Conservation (phyloP, 2,329 filamentous ascomycete genomes). For the Exophiala sp. region DNA sequence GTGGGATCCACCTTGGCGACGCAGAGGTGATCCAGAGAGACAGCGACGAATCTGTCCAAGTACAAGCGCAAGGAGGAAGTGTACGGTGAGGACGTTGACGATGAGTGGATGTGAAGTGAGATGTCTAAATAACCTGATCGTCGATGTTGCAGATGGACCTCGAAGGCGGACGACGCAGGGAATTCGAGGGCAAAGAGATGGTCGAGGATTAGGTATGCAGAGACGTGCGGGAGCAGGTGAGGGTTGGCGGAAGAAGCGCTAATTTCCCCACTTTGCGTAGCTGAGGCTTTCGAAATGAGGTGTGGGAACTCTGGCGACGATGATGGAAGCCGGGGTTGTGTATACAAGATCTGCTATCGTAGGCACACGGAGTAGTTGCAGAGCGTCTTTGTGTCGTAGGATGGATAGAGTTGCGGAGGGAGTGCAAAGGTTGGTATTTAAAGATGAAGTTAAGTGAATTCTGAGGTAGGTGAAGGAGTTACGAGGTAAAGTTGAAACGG, state of each 20-base stretch:
- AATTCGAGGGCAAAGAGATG: slow-evolving; percentile 20
- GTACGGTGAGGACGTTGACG: slow-evolving; percentile 8
- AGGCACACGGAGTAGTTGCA: slow-evolving; percentile 10
- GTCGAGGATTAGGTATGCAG: slow-evolving; percentile 23
- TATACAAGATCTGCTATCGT: slow-evolving; percentile 1
- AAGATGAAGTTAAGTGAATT: slow-evolving; percentile 7
- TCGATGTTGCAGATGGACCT: slow-evolving; percentile 10
- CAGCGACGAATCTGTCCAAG: slow-evolving; percentile 9
- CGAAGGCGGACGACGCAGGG: slow-evolving; percentile 11
- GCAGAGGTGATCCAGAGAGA: slow-evolving; percentile 7
- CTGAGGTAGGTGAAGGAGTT: slow-evolving; percentile 2
- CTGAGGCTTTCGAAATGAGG: slow-evolving; percentile 28
- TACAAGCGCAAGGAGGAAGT: slow-evolving; percentile 17
- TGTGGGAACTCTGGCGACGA: slow-evolving; percentile 24
- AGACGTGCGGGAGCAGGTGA: slow-evolving; percentile 21
- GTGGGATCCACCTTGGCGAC: slow-evolving; percentile 29
- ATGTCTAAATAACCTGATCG: neutral
- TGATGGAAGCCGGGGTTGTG: slow-evolving; percentile 24
- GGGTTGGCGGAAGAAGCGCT: slow-evolving; percentile 28
- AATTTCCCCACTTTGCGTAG: slow-evolving; percentile 30
- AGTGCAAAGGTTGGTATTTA: slow-evolving; percentile 2
- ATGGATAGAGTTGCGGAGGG: slow-evolving; percentile 3
- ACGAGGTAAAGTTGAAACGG: neutral
- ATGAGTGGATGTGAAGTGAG: slow-evolving; percentile 8
- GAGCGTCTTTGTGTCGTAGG: slow-evolving; percentile 5